Conservation (phyloP, 208 protist species). For the Leptomonas seymouri region DNA sequence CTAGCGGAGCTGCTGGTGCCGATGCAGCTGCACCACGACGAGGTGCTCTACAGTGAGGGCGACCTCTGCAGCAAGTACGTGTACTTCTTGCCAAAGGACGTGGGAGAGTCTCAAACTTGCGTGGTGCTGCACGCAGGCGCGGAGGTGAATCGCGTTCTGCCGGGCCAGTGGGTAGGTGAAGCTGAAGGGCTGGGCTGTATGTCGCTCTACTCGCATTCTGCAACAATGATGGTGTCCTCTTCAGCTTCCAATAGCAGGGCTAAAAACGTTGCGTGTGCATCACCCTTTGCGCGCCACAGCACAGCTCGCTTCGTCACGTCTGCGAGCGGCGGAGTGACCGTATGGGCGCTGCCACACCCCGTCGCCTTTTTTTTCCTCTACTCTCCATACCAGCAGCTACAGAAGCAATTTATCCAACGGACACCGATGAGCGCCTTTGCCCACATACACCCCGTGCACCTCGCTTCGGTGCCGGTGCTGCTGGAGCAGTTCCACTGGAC, state of each 20-base stretch:
- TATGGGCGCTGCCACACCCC: constrained; percentile 50
- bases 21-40: neutral
- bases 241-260: neutral
- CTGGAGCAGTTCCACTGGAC: constrained; percentile 11
- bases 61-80: constrained; percentile 26
- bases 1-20: constrained; percentile 28
- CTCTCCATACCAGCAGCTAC: constrained; percentile 38
- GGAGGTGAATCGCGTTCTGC: constrained; percentile 16
- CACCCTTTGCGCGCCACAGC: constrained; percentile 22
- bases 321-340: neutral
- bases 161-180: constrained; percentile 51
- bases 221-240: neutral
- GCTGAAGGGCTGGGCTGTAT: constrained; percentile 37
- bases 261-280: neutral
- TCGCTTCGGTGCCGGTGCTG: constrained; percentile 22
- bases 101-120: constrained; percentile 8
- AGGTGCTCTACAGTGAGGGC: constrained; percentile 32
- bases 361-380: constrained; percentile 54
- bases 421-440: constrained; percentile 37
- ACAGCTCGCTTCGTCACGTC: constrained; percentile 17
- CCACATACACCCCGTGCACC: constrained; percentile 23
- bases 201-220: constrained; percentile 14
- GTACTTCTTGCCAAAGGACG: constrained; percentile 34
- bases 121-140: constrained; percentile 6
- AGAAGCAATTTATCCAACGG: constrained; percentile 32